Base-by-base conservation (phyloP, 257 asterid genomes). In the Lantana camara region DNA sequence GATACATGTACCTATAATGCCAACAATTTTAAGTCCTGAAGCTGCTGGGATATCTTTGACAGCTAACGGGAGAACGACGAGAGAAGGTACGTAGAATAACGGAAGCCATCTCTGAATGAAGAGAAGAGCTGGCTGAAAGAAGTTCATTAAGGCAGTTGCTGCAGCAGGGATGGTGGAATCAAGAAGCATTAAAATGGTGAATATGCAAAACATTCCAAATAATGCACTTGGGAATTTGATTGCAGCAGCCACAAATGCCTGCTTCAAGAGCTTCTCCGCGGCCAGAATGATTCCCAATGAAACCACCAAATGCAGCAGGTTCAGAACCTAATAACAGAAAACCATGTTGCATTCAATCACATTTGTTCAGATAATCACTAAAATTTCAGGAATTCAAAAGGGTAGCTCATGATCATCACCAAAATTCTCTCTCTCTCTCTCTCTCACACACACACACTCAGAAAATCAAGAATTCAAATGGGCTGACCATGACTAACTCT, bases 31-130 rank as follows among this genome's bases (percentile, higher is more conserved):
- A 17, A 82, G 78, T 20, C 96, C 99, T 4, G 97, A 90, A 72
- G 99, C 91, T 19, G 99, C 87, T 0, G 99, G 99, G 27, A 93
- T 85, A 42, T 93, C 97, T 61, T 81, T 87, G 40, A 90, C 85
- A 51, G 99, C 91, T 47, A 93, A 80, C 58, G 99, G 99, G 62
- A 93, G 82, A 59, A 93, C 96, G 53, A 90, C 97, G 76, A 93
- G 63, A 48, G 96, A 93, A 32, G 99, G 99, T 47, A 93, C 99
- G 35, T 93, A 93, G 70, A 93, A 93, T 84, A 93, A 60, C 0
- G 99, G 99, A 68, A 93, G 99, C 99, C 99, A 93, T 60, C 97
- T 74, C 75, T 93, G 99, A 27, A 93, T 93, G 63, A 93, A 93
- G 64, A 90, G 69, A 64, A 93, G 88, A 15, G 97, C 99, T 21